phyloP scores from a whole-genome alignment of 345 rosid species.

The Hypericum perforatum region DNA sequence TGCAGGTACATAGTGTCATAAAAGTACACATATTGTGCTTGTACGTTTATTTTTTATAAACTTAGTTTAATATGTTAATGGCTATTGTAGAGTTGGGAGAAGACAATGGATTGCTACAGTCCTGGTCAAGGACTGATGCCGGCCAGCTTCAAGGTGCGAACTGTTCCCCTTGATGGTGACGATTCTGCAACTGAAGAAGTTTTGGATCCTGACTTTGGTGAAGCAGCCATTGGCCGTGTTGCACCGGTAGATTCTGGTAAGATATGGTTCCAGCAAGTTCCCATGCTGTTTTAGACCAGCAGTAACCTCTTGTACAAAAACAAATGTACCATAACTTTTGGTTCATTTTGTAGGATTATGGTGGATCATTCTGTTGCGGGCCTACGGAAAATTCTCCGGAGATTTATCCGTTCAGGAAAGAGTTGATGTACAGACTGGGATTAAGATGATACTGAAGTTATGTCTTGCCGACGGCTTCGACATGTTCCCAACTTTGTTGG shows the following conservation, averaged over 20 bases:
- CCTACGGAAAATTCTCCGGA: slow-evolving; percentile 80
- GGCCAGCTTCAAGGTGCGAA: slow-evolving; percentile 86
- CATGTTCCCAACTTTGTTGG: slow-evolving; percentile 89
- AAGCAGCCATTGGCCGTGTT: slow-evolving; percentile 96
- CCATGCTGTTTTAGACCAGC: neutral
- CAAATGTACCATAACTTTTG: neutral
- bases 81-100: slow-evolving; percentile 79
- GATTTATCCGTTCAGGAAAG: slow-evolving; percentile 83
- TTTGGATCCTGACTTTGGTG: slow-evolving; percentile 91
- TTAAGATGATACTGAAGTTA: slow-evolving; percentile 74
- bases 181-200: slow-evolving; percentile 74
- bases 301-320: neutral
- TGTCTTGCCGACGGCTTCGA: slow-evolving; percentile 98
- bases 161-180: slow-evolving; percentile 76
- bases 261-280: slow-evolving; percentile 2
- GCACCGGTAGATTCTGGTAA: slow-evolving; percentile 95
- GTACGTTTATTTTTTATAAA: neutral
- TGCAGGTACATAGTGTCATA: slow-evolving; percentile 47
- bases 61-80: neutral
- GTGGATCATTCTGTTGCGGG: slow-evolving; percentile 92
- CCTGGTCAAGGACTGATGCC: slow-evolving; percentile 99
- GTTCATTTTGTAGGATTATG: slow-evolving; percentile 55
- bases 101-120: slow-evolving; percentile 92
- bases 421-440: slow-evolving; percentile 94
- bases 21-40: slow-evolving; percentile 3